These are phyloP conservation scores for Brachypodium distachyon DNA, from an alignment of 202 grass and related monocot species.

Conservation along the genomic window DNA sequence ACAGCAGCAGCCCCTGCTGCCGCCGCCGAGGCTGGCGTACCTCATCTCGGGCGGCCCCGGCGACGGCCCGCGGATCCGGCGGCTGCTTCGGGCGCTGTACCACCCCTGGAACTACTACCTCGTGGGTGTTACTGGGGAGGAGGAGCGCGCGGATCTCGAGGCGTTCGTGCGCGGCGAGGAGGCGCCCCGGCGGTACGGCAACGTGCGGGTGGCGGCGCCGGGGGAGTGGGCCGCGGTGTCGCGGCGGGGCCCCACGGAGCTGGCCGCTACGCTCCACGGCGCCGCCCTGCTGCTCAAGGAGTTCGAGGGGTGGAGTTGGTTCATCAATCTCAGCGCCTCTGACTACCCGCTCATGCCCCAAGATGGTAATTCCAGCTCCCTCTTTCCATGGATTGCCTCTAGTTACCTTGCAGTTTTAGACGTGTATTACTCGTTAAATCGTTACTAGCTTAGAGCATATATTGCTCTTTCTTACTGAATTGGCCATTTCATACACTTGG, in stretches of 20 bases:
- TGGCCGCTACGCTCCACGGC: constrained; percentile 70
- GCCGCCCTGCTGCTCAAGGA: constrained; percentile 46
- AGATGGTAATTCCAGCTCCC: constrained; percentile 55
- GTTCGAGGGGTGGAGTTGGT: constrained; percentile 73
- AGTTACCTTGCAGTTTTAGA: background rate
- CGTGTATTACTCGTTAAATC: background rate
- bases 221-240: constrained; percentile 41
- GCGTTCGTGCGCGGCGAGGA: constrained; percentile 52
- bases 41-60: constrained; percentile 59
- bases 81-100: constrained; percentile 71
- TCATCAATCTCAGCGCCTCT: constrained; percentile 84
- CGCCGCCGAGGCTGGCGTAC: constrained; percentile 76
- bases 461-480: background rate
- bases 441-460: background rate
- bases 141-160: constrained; percentile 66
- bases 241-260: constrained; percentile 44
- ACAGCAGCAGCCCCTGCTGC: background rate
- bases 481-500: background rate
- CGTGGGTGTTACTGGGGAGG: constrained; percentile 48
- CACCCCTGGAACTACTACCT: constrained; percentile 96
- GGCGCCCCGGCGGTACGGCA: constrained; percentile 42
- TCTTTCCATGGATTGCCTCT: background rate
- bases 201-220: constrained; percentile 37
- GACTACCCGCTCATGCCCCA: constrained; percentile 91
- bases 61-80: constrained; percentile 59